A percentile compares a stretch with the other conserved stretches of the same genome.
Conservation (phyloP, 2,329 filamentous ascomycete species). For the Hypoxylon sp. region DNA sequence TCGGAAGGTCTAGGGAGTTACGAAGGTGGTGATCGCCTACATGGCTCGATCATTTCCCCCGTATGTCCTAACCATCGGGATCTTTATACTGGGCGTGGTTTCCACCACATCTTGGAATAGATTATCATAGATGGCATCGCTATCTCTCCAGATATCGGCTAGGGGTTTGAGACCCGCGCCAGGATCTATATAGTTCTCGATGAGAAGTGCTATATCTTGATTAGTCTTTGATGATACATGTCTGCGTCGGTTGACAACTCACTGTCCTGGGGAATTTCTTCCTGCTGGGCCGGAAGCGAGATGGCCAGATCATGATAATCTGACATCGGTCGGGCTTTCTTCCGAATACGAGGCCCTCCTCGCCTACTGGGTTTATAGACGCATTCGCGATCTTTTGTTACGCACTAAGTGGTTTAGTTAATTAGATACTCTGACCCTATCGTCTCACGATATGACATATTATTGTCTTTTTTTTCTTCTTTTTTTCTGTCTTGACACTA, state of each 20-base stretch:
- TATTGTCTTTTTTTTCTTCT: neutral
- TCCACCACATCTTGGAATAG: slow-evolving; percentile 55
- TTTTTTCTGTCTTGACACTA: slow-evolving; percentile 23
- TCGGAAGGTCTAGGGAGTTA: neutral
- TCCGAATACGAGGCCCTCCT: slow-evolving; percentile 61
- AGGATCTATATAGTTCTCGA: slow-evolving; percentile 62
- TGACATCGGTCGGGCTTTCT: slow-evolving; percentile 55
- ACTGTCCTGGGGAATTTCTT: slow-evolving; percentile 55
- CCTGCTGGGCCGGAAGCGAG: slow-evolving; percentile 50
- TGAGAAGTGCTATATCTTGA: slow-evolving; percentile 42
- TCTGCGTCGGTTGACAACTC: slow-evolving; percentile 39
- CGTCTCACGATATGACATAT: neutral
- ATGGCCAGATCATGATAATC: slow-evolving; percentile 51
- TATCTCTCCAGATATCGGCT: slow-evolving; percentile 62
- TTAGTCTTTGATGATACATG: slow-evolving; percentile 34
- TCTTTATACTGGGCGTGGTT: slow-evolving; percentile 38
- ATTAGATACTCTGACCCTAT: slow-evolving; percentile 25
- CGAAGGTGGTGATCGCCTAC: slow-evolving; percentile 52
- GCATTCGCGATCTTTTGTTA: slow-evolving; percentile 59
- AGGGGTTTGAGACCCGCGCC: slow-evolving; percentile 65
- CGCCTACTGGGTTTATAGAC: slow-evolving; percentile 62
- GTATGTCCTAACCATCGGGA: slow-evolving; percentile 61
- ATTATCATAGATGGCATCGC: slow-evolving; percentile 64
- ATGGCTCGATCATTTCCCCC: slow-evolving; percentile 58
- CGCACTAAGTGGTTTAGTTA: slow-evolving; percentile 55